These are phyloP conservation scores for Botrytis fragariae DNA, from an alignment of 2,329 filamentous ascomycete genomes.

Conservation along the genomic window DNA sequence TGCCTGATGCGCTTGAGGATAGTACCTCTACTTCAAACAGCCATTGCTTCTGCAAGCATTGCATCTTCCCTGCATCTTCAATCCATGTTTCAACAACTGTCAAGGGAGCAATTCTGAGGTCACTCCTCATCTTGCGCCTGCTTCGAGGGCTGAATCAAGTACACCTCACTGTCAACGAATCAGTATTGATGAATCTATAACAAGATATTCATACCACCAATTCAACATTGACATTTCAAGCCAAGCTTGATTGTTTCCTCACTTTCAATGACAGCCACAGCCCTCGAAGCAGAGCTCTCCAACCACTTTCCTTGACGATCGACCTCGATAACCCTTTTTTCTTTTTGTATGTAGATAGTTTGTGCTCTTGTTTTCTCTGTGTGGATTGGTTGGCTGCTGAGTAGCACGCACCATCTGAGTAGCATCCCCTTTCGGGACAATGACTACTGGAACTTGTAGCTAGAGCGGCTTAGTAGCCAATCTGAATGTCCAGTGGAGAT, in stretches of 20 bases:
- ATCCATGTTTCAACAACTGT: neutral
- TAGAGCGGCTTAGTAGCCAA: slow-evolving; percentile 13
- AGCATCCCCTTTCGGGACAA: neutral
- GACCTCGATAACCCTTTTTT: neutral
- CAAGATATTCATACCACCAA: neutral
- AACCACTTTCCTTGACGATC: neutral
- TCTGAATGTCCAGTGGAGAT: neutral
- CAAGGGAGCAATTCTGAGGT: neutral
- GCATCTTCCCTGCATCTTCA: neutral
- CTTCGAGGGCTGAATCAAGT: neutral
- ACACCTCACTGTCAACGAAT: neutral
- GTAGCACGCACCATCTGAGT: neutral
- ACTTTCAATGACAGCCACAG: neutral
- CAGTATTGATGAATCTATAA: neutral
- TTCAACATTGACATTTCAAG: neutral
- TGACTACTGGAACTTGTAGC: slow-evolving; percentile 6
- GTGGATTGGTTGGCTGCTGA: neutral
- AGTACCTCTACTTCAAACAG: neutral
- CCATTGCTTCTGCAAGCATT: neutral
- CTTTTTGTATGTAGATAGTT: neutral
- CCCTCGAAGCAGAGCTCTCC: neutral
- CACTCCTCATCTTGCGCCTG: neutral
- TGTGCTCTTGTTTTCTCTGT: neutral
- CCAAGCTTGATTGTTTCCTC: neutral
- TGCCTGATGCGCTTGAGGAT: neutral